These are phyloP conservation scores for Aspergillus piperis DNA, from an alignment of 2,329 filamentous ascomycete species.

Conservation along the genomic window DNA sequence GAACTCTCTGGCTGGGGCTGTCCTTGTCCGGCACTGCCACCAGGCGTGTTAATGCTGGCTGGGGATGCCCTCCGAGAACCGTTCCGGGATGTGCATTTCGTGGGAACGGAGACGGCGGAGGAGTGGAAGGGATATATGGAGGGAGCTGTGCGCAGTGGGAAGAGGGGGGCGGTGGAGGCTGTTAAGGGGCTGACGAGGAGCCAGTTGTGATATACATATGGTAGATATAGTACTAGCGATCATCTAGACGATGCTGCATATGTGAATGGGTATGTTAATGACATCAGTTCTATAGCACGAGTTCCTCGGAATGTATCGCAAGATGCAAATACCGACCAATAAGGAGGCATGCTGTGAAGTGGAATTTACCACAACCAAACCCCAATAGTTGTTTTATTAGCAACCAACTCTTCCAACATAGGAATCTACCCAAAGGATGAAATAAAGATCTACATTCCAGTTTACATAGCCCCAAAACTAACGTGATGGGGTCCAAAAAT, in stretches of 20 bases:
- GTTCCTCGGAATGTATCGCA: too few species aligned
- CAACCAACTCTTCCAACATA: too few species aligned
- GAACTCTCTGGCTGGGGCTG: conserved; percentile 44
- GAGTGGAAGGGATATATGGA: conserved; percentile 64
- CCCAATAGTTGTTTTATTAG: too few species aligned
- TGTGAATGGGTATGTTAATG: neutral
- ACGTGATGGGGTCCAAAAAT: neutral
- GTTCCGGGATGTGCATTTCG: conserved; percentile 53
- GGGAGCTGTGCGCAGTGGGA: conserved; percentile 54
- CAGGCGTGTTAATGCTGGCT: conserved; percentile 41
- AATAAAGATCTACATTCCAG: too few species aligned
- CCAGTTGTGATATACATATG: neutral
- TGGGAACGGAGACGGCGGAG: conserved; percentile 55
- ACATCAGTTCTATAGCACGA: too few species aligned
- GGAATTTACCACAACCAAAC: too few species aligned
- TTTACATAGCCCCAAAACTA: too few species aligned
- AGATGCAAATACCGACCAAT: too few species aligned
- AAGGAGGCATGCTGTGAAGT: too few species aligned
- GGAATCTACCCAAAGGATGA: too few species aligned
- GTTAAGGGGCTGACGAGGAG: neutral
- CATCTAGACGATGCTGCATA: too few species aligned
- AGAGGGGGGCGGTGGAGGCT: conserved; percentile 35
- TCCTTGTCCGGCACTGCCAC: conserved; percentile 41
- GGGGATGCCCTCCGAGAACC: conserved; percentile 38
- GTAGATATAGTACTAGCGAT: too few species aligned